Evolutionary conservation across 1,284 basidiomycete species (phyloP).

Genomic region (Peniophora sp.): DNA sequence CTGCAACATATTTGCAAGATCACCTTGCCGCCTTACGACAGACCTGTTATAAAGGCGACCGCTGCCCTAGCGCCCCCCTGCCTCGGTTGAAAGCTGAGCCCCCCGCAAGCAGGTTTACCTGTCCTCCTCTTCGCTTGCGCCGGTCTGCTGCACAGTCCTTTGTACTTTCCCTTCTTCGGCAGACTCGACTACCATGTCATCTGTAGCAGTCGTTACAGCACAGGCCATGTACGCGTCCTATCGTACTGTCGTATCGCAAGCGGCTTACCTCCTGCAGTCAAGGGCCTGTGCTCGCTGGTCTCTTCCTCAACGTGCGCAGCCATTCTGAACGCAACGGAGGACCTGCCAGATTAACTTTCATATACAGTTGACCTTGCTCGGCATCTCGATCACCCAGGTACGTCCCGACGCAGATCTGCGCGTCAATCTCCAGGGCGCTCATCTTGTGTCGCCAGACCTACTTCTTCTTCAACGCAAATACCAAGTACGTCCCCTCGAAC

Average conservation of each 20-base stretch:
- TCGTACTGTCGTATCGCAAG: not conserved
- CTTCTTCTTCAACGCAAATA: not conserved
- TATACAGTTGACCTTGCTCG: not conserved
- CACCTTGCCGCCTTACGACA: too few relatives aligned
- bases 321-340: not conserved
- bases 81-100: too few relatives aligned
- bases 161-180: too few relatives aligned
- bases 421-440: not conserved
- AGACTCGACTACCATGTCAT: too few relatives aligned
- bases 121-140: too few relatives aligned
- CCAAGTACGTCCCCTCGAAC: not conserved
- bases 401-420: not conserved
- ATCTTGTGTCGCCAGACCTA: not conserved
- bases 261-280: not conserved
- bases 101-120: too few relatives aligned
- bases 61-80: too few relatives aligned
- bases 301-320: not conserved
- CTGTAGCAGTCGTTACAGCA: too few relatives aligned
- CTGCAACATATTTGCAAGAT: too few relatives aligned
- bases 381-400: not conserved
- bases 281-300: not conserved
- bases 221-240: slow-evolving; percentile 7
- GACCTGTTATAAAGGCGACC: too few relatives aligned
- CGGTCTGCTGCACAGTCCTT: too few relatives aligned
- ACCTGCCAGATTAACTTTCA: not conserved